Evolutionary conservation across 169 alveolate species (phyloP).

Genomic region (Theileria luwenshuni): DNA sequence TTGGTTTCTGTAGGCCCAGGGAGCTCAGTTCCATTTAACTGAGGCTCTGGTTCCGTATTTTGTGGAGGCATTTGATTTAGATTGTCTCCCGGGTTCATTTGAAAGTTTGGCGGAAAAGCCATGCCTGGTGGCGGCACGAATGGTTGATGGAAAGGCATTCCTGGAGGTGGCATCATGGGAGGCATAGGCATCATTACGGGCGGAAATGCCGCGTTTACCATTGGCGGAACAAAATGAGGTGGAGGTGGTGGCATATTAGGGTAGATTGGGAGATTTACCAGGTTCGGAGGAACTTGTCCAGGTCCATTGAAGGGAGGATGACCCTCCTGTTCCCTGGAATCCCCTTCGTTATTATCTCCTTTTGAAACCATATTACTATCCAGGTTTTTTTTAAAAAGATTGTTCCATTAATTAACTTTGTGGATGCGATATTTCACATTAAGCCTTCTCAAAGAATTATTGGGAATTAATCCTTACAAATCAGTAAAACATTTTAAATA

Average conservation of each 20-base stretch:
- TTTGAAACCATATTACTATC: neutral
- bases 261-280: neutral
- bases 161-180: conserved; percentile 16
- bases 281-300: neutral
- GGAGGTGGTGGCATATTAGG: neutral
- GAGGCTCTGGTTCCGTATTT: neutral
- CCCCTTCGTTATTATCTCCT: neutral
- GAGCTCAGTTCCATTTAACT: neutral
- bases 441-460: neutral
- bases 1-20: neutral
- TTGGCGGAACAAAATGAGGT: neutral
- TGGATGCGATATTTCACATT: conserved; percentile 4
- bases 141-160: neutral
- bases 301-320: neutral
- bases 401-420: neutral
- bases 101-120: neutral
- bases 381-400: too few relatives aligned
- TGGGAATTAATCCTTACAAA: too few relatives aligned
- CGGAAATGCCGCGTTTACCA: neutral
- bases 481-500: too few relatives aligned
- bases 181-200: neutral
- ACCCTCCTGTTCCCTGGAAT: neutral
- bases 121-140: neutral
- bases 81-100: neutral
- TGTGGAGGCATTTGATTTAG: neutral